These are phyloP conservation scores for Fusarium albosuccineum DNA, from an alignment of 2,329 filamentous ascomycete species.

Conservation along the genomic window DNA sequence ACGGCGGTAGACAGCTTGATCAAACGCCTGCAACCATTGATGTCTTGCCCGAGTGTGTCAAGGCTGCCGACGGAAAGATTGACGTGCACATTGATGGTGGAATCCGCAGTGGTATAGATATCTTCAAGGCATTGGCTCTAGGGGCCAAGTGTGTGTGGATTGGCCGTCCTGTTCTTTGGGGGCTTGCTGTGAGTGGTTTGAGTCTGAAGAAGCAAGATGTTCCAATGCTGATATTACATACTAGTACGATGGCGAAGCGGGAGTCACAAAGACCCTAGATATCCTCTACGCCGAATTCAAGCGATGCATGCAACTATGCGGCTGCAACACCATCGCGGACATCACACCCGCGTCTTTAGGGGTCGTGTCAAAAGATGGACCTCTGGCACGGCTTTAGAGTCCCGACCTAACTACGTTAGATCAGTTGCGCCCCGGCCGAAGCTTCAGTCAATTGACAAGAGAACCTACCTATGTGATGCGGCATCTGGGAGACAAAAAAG, in stretches of 20 bases:
- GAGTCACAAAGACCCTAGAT: slow-evolving; percentile 4
- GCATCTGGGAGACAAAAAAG: too few relatives aligned
- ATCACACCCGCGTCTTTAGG: slow-evolving; percentile 5
- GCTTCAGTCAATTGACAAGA: too few relatives aligned
- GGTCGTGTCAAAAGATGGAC: not conserved
- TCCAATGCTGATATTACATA: too few relatives aligned
- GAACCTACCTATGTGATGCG: too few relatives aligned
- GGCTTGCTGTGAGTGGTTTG: not conserved
- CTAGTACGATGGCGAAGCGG: slow-evolving; percentile 12
- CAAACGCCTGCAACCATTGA: slow-evolving; percentile 60
- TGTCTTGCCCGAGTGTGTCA: slow-evolving; percentile 22
- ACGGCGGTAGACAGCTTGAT: slow-evolving; percentile 62
- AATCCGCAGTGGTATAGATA: slow-evolving; percentile 10
- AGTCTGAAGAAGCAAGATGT: too few relatives aligned
- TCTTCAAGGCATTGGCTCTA: slow-evolving; percentile 15
- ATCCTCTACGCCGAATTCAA: slow-evolving; percentile 18
- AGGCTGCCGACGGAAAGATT: not conserved
- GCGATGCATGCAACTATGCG: slow-evolving; percentile 15
- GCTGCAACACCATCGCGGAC: slow-evolving; percentile 6
- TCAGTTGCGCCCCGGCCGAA: too few relatives aligned
- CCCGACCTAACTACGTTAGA: too few relatives aligned
- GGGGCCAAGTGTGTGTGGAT: slow-evolving; percentile 13
- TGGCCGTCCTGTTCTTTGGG: not conserved
- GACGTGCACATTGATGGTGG: slow-evolving; percentile 8
- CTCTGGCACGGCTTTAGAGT: slow-evolving; percentile 7